A percentile compares a stretch with the other conserved stretches of the same genome.
Conservation (phyloP, 345 rosid genomes). For the Conringia planisiliqua region DNA sequence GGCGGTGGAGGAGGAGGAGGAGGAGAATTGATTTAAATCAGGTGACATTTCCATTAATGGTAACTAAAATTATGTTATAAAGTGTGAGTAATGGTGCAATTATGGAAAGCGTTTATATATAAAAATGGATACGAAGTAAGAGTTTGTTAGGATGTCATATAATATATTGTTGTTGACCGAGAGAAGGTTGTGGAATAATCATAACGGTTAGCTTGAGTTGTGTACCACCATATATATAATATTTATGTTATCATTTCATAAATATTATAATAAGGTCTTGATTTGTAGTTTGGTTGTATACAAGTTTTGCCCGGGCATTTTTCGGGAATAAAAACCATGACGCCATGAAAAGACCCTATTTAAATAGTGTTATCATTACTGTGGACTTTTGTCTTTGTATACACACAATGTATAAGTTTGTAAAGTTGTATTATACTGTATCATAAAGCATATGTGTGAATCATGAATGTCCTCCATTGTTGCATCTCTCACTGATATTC, state of each 20-base stretch:
- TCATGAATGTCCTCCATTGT: not conserved
- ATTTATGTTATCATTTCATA: constrained; percentile 11
- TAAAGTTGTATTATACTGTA: not conserved
- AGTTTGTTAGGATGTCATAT: constrained; percentile 53
- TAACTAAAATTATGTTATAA: constrained; percentile 16
- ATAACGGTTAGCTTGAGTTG: constrained; percentile 65
- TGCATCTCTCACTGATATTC: not conserved
- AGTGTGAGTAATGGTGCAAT: constrained; percentile 23
- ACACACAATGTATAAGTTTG: constrained; percentile 3
- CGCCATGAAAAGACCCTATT: constrained; percentile 30
- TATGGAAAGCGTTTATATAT: constrained; percentile 22
- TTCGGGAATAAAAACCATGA: constrained; percentile 50
- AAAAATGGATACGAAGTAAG: constrained; percentile 29
- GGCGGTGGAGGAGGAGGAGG: not conserved
- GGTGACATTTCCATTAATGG: constrained; percentile 23
- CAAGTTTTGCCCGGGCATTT: constrained; percentile 62
- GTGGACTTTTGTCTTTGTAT: constrained; percentile 30
- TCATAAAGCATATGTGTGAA: not conserved
- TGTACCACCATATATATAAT: constrained; percentile 42
- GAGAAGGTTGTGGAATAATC: constrained; percentile 53
- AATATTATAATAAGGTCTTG: constrained; percentile 24
- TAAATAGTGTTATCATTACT: constrained; percentile 33
- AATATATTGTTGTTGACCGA: constrained; percentile 55
- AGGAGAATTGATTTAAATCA: constrained; percentile 35
- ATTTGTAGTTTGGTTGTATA: constrained; percentile 54